Evolutionary conservation across 169 alveolate species (phyloP).

Genomic region (Plasmodium inui): DNA sequence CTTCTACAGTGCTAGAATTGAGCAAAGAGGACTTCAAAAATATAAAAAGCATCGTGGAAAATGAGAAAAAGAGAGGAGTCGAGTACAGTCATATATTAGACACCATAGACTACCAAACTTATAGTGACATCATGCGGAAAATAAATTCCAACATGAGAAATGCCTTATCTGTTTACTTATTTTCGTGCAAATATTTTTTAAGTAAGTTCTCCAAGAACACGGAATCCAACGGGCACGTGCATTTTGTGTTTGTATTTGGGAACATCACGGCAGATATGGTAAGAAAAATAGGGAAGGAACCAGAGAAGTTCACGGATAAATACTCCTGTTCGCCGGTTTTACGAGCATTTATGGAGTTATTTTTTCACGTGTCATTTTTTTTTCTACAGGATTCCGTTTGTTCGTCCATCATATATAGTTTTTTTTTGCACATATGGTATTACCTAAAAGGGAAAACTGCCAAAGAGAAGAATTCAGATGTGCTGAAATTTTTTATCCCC

Average conservation of each 20-base stretch:
- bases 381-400: slow-evolving; percentile 70
- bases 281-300: slow-evolving; percentile 15
- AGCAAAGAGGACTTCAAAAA: slow-evolving; percentile 42
- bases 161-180: slow-evolving; percentile 43
- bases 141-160: slow-evolving; percentile 34
- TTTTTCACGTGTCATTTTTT: background rate
- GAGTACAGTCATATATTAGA: slow-evolving; percentile 34
- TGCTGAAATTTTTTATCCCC: slow-evolving; percentile 62
- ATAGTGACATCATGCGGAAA: slow-evolving; percentile 21
- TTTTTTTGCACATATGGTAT: slow-evolving; percentile 71
- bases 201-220: slow-evolving; percentile 28
- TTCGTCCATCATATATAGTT: slow-evolving; percentile 65
- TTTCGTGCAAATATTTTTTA: slow-evolving; percentile 55
- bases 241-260: slow-evolving; percentile 68
- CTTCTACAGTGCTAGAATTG: slow-evolving; percentile 19
- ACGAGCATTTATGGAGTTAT: background rate
- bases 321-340: background rate
- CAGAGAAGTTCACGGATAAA: background rate
- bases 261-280: slow-evolving; percentile 73
- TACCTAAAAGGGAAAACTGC: slow-evolving; percentile 35
- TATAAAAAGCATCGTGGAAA: slow-evolving; percentile 42
- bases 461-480: background rate
- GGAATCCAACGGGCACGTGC: slow-evolving; percentile 5
- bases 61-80: slow-evolving; percentile 32
- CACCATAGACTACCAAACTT: slow-evolving; percentile 39